These are phyloP conservation scores for Syzygium malaccense DNA, from an alignment of 441 rosid species.

Conservation along the genomic window DNA sequence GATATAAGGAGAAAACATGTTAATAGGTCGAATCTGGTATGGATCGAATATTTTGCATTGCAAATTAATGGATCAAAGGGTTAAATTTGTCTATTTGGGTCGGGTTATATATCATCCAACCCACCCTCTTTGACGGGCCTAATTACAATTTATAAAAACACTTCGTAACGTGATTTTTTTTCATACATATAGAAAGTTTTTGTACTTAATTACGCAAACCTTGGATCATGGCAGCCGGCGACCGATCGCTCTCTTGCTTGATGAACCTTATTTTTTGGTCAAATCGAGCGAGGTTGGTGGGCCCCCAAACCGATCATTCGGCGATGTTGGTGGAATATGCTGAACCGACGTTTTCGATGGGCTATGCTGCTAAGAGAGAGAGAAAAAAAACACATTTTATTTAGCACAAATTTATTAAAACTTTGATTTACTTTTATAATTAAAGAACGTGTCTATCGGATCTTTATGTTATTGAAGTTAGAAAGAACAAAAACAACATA, in stretches of 20 bases:
- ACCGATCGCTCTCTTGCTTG: neutral
- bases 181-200: neutral
- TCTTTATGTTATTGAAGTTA: too few relatives aligned
- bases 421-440: neutral
- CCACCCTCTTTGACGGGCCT: too few relatives aligned
- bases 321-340: neutral
- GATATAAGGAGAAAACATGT: too few relatives aligned
- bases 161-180: neutral
- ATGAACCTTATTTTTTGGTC: neutral
- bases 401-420: neutral
- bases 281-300: neutral
- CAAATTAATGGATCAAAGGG: too few relatives aligned
- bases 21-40: too few relatives aligned
- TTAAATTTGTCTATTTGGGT: too few relatives aligned
- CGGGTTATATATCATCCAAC: too few relatives aligned
- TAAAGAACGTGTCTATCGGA: neutral
- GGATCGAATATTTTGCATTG: too few relatives aligned
- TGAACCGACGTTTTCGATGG: neutral
- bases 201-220: neutral
- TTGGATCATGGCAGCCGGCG: neutral
- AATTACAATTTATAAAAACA: neutral
- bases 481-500: neutral
- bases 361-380: neutral
- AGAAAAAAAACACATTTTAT: neutral
- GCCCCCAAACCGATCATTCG: neutral